These are phyloP conservation scores for Candida gorgasii DNA, from an alignment of 805 yeast species.

Conservation along the genomic window DNA sequence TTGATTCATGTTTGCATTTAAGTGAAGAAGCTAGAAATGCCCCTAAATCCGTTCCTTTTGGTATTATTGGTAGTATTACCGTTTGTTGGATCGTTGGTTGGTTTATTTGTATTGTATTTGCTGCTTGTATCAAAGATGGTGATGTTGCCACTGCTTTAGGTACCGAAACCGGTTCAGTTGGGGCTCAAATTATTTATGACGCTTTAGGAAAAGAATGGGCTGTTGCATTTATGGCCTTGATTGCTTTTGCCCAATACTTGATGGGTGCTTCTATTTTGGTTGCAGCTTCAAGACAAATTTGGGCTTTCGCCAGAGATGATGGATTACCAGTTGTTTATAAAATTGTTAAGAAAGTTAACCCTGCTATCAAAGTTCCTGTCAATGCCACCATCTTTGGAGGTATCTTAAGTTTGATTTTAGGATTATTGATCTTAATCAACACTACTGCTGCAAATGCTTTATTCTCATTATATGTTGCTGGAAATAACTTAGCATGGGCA, in stretches of 20 bases:
- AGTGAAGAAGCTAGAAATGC: slow-evolving; percentile 70
- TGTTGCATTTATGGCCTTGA: slow-evolving; percentile 58
- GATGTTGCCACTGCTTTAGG: slow-evolving; percentile 40
- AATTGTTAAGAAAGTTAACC: slow-evolving; percentile 57
- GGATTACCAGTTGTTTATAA: slow-evolving; percentile 62
- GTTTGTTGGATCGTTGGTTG: slow-evolving; percentile 62
- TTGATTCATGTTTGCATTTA: slow-evolving; percentile 72
- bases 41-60: slow-evolving; percentile 61
- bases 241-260: slow-evolving; percentile 60
- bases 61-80: slow-evolving; percentile 58
- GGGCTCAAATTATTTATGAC: slow-evolving; percentile 65
- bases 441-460: slow-evolving; percentile 65
- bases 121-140: slow-evolving; percentile 55
- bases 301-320: slow-evolving; percentile 77
- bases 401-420: slow-evolving; percentile 47
- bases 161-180: slow-evolving; percentile 56
- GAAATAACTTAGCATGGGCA: slow-evolving; percentile 63
- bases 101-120: slow-evolving; percentile 51
- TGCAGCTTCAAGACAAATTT: slow-evolving; percentile 68
- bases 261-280: slow-evolving; percentile 67
- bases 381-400: slow-evolving; percentile 62
- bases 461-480: slow-evolving; percentile 62
- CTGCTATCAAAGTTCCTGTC: slow-evolving; percentile 58
- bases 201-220: slow-evolving; percentile 68
- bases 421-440: slow-evolving; percentile 59